A percentile compares a stretch with the other conserved stretches of the same genome.
Conservation (phyloP, 2,329 filamentous ascomycete species). For the Aspergillus calidoustus region DNA sequence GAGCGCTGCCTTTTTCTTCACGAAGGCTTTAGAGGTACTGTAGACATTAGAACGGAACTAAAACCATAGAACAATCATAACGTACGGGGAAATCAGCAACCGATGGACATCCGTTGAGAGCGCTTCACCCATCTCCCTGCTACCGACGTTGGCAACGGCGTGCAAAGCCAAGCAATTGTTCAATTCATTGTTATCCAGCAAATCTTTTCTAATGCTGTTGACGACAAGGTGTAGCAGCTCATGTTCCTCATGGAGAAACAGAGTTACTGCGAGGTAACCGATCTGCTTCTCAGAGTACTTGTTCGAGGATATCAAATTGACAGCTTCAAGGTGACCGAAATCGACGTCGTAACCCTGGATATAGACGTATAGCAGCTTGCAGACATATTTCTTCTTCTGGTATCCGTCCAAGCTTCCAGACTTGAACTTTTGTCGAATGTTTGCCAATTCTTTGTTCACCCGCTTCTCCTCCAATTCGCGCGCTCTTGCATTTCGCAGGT, state of each 20-base stretch:
- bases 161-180: conserved; percentile 97
- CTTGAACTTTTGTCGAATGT: conserved; percentile 98
- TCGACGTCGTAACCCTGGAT: conserved; percentile 99
- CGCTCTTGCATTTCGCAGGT: conserved; percentile 90
- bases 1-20: conserved; percentile 98
- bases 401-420: conserved; percentile 92
- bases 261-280: conserved; percentile 93
- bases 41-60: conserved; percentile 22
- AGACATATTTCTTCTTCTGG: conserved; percentile 99
- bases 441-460: conserved; percentile 99
- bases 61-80: conserved; percentile 26
- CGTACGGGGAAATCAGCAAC: conserved; percentile 90
- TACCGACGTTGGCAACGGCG: conserved; percentile 96
- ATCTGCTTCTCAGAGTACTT: conserved; percentile 99
- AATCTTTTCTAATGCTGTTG: conserved; percentile 96
- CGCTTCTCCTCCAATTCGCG: conserved; percentile 97
- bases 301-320: conserved; percentile 93
- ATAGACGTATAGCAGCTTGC: conserved; percentile 99
- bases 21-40: conserved; percentile 88
- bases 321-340: conserved; percentile 96
- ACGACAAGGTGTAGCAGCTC: conserved; percentile 95
- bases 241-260: conserved; percentile 96
- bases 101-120: conserved; percentile 90
- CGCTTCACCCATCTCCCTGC: conserved; percentile 96
- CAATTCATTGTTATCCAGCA: conserved; percentile 92